Conservation (phyloP, 1,284 basidiomycete genomes). For the Cronartium quercuum region DNA sequence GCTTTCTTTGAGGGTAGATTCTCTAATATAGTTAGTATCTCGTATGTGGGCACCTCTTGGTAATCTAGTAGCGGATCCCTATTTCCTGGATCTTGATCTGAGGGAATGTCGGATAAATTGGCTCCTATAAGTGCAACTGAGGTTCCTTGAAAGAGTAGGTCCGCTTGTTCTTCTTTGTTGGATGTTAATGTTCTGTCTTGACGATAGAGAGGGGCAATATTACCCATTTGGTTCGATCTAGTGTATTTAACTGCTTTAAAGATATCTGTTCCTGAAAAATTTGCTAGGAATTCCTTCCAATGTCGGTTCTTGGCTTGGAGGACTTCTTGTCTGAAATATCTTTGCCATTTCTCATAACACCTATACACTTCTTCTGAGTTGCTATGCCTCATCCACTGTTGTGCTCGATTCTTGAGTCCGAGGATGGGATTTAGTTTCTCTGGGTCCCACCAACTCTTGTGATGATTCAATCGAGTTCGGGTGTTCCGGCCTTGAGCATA, state of each 20-base stretch:
- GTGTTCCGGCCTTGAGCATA: not conserved
- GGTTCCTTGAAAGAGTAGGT: constrained; percentile 11
- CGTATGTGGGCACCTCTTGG: not conserved
- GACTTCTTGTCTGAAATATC: constrained; percentile 6
- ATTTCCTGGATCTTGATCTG: too few species aligned
- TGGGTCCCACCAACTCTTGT: constrained; percentile 10
- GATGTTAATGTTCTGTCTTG: not conserved
- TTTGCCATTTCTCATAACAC: constrained; percentile 7
- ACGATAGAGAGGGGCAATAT: not conserved
- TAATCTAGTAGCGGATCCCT: too few species aligned
- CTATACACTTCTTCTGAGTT: not conserved
- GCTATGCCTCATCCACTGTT: not conserved
- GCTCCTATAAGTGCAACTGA: not conserved
- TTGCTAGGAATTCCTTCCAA: not conserved
- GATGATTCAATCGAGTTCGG: not conserved
- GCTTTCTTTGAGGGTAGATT: not conserved
- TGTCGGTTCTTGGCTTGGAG: not conserved
- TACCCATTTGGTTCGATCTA: not conserved
- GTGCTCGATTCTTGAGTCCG: not conserved
- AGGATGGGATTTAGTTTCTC: not conserved
- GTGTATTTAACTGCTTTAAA: constrained; percentile 13
- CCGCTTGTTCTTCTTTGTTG: not conserved
- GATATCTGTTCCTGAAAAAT: not conserved
- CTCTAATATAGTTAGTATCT: not conserved
- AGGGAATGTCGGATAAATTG: not conserved